Evolutionary conservation across 345 rosid species (phyloP), one percentile per base, ranked within the genome.

Genomic region (Gossypium bickii): DNA sequence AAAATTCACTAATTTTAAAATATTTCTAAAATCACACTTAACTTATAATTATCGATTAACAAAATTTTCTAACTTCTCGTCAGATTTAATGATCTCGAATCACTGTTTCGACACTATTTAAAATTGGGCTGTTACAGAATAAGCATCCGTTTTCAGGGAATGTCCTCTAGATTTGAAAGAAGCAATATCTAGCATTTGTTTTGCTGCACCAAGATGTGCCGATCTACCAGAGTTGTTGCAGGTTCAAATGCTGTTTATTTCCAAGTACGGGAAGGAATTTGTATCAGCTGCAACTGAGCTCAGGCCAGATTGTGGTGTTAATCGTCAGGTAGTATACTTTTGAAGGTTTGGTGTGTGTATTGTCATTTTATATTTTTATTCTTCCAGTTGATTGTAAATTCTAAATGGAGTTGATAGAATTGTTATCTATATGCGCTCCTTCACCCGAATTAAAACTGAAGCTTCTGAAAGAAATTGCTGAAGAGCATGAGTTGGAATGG

Each of bases 201-300:
- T 94, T 80, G 99, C 96, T 81, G 97, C 99, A 12, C 98, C 99
- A 52, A 87, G 98, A 88, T 94, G 99, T 83, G 93, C 97, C 9
- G 98, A 94, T 78, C 83, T 94, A 82, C 86, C 82, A 16, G 99
- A 95, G 86, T 78, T 95, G 87, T 88, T 83, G 80, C 99, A 95
- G 85, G 97, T 88, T 67, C 99, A 95, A 77, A 83, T 93, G 77
- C 85, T 86, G 10, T 95, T 95, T 83, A 87, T 84, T 29, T 70
- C 89, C 68, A 95, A 95, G 78, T 95, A 95, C 56, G 98, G 99
- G 24, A 93, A 83, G 74, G 98, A 95, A 78, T 93, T 93, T 75
- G 88, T 91, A 56, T 79, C 96, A 49, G 98, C 97, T 78, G 97
- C 98, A 67, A 81, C 94, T 78, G 98, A 93, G 82, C 94, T 95